Evolutionary conservation across 2,329 filamentous ascomycete species (phyloP), one percentile per base, ranked within the genome.

Genomic region (Dactylellina haptotyla): DNA sequence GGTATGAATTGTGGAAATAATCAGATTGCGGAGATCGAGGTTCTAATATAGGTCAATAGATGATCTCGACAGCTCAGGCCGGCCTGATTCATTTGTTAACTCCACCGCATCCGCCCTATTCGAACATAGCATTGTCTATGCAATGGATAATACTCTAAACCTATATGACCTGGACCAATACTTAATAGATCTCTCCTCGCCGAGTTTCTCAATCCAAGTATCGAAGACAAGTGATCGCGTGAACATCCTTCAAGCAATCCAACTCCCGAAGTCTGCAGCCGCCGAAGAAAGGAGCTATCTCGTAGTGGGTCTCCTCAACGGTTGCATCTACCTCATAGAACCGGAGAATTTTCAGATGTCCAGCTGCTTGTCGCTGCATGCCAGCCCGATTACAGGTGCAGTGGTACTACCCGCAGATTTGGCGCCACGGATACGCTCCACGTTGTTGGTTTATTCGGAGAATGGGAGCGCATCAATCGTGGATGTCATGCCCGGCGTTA

Each of bases 381-480:
- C 77, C 1, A 71, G 64, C 9, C 56, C 67, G 10, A 75, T 78
- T 8, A 41, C 54, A n/a, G 75, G 76, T 6, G 77, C 67, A 4
- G 48, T 75, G 25, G 66, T 77, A 10, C 72, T 78, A 1, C 76
- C 75, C 1, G 67, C 75, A 18, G 64, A 70, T 39, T 73, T 78
- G 12, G 76, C 76, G 0, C 75, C 75, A 12, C 71, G 77, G n/a
- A 74, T 77, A 46, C 71, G 76, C 1, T 76, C 72, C 10, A 76
- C 77, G 1, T 65, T 78, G 8, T 59, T 78, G 12, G 69, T 77
- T 9, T 75, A 73, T 12, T 74, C 75, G 4, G 66, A 67, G 10
- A 75, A 77, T 28, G 77, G 76, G 14, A 76, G 76, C 6, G 71
- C 76, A 2, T 69, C 69, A 10, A 75, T 78, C 28, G 73, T 78